These are phyloP conservation scores for Cucumis hystrix DNA, from an alignment of 306 rosid species.

Conservation along the genomic window DNA sequence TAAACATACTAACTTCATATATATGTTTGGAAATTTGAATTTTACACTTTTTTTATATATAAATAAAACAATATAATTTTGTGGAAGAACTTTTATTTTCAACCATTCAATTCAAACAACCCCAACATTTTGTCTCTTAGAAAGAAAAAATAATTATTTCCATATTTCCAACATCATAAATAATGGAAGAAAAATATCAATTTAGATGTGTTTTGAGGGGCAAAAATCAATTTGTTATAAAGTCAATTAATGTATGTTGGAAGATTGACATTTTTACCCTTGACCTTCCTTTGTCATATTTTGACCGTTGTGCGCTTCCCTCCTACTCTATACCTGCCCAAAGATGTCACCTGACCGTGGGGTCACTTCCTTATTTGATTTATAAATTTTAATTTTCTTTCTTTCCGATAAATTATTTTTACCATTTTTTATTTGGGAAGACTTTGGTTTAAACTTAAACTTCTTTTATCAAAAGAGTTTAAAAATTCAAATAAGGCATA, in stretches of 20 bases:
- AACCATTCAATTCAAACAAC: background rate
- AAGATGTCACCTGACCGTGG: background rate
- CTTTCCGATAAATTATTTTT: background rate
- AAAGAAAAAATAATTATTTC: background rate
- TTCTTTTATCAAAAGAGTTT: no score
- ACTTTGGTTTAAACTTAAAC: no score
- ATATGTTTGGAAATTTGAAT: no score
- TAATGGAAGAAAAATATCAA: no score
- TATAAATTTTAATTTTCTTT: background rate
- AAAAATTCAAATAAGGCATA: no score
- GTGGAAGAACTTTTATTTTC: no score
- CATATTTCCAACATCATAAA: background rate
- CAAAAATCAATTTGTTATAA: background rate
- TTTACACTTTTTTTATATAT: no score
- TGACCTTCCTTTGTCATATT: background rate
- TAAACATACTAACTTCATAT: no score
- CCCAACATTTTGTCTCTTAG: background rate
- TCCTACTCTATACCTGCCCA: background rate
- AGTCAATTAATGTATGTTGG: background rate
- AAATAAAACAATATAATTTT: background rate
- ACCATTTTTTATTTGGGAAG: background rate
- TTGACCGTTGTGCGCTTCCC: background rate
- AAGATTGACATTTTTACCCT: background rate
- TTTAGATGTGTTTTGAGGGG: background rate
- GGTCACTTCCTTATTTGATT: background rate